phyloP scores from a whole-genome alignment of 2,329 filamentous ascomycete genomes.

The Akanthomyces uredinophilus region DNA sequence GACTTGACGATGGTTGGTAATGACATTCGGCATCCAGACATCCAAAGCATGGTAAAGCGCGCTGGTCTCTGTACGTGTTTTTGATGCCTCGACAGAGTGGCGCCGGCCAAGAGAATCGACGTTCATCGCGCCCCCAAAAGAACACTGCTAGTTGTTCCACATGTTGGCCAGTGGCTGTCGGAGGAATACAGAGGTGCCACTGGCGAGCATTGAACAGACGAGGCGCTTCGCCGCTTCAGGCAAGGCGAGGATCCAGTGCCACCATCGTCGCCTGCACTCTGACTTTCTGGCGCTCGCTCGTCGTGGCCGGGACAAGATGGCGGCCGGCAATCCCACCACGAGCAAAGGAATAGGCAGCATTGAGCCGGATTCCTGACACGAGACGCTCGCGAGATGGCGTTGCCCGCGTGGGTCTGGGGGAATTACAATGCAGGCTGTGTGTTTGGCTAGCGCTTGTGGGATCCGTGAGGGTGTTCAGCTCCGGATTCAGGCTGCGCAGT shows the following conservation, averaged over 20 bases:
- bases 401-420: slow-evolving; percentile 7
- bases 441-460: neutral
- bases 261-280: neutral
- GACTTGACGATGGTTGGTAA: neutral
- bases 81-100: neutral
- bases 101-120: neutral
- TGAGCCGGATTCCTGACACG: neutral
- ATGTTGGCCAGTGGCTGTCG: neutral
- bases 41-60: neutral
- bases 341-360: neutral
- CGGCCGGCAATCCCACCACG: neutral
- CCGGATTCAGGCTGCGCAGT: neutral
- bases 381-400: neutral
- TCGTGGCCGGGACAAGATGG: neutral
- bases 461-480: neutral
- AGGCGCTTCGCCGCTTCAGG: neutral
- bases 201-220: neutral
- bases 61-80: too few species aligned
- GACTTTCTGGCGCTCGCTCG: neutral
- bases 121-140: slow-evolving; percentile 2
- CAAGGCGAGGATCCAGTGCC: neutral
- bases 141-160: neutral
- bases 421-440: slow-evolving; percentile 3
- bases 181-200: neutral
- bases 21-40: neutral